Base-by-base conservation (phyloP, 495 filamentous ascomycete genomes). In the Penicillium chermesinum region DNA sequence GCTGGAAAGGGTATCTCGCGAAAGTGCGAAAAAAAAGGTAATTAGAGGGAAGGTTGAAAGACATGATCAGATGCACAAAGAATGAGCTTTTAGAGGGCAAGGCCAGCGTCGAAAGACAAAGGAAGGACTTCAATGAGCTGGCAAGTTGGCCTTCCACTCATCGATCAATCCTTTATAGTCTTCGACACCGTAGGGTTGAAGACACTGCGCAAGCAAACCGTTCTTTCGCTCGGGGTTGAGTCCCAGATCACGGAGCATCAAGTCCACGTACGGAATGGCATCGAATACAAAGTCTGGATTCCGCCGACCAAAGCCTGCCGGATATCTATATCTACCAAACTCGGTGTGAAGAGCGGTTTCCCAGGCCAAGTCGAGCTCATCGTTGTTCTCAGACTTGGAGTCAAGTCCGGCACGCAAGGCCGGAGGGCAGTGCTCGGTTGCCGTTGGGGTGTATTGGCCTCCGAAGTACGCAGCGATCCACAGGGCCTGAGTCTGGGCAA, bases 281-380 rank as follows among this genome's bases (percentile, higher is more conserved):
- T 93, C 87, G 57, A 89, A 90, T 40, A 86, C 81, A 47, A 88
- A 80, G 55, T 88, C 86, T 0, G 84, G 83, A 48, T 79, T 80
- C 47, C 78, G 73, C 16, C 63, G 63, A 0, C 84, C 86, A 45
- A 77, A 80, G 2, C 85, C 86, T 2, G 70, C 74, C 0, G 83
- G 82, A 53, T 83, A 85, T 7, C 87, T 69, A 79, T 81, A 86
- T 49, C 76, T 76, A 0, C 85, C 82, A 54, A 84, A 90, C 9
- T 86, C 78, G 15, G 75, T 77, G 56, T 83, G 72, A 46, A 91
- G 64, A 12, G 79, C 71, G 0, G 83, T 83, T 52, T 87, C 81
- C 64, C 72, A 78, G 20, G 63, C 48, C 12, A 75, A 47, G 27
- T 71, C 61, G 17, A 56, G 47, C 7, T 61, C 56, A 8, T 49